Evolutionary conservation across 208 protist species (phyloP).

Genomic region (Strigomonas culicis): DNA sequence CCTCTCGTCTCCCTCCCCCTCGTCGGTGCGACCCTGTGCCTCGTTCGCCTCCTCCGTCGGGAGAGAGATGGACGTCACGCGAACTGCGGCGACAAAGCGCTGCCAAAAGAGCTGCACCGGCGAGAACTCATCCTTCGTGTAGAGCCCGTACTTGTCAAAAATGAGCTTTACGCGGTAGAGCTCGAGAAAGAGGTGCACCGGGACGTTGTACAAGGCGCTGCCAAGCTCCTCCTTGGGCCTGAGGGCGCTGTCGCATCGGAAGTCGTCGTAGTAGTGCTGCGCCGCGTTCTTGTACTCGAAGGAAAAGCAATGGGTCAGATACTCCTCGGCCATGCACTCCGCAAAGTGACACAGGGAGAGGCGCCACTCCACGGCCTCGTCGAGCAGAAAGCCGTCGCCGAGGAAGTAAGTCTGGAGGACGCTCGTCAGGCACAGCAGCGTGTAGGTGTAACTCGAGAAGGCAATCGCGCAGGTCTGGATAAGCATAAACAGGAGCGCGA

Average conservation of each 20-base stretch:
- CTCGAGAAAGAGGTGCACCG: not conserved
- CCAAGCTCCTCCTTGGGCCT: not conserved
- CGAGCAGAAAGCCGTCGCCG: not conserved
- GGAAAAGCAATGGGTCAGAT: not conserved
- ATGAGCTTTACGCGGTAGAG: not conserved
- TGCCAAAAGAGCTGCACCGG: not conserved
- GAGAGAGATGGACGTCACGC: not conserved
- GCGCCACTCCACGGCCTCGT: not conserved
- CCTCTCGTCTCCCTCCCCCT: slow-evolving; percentile 19
- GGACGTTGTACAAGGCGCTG: not conserved
- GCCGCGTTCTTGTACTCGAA: not conserved
- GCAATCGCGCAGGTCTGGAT: not conserved
- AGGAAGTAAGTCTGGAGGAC: not conserved
- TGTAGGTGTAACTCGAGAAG: not conserved
- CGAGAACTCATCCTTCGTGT: not conserved
- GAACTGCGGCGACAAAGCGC: not conserved
- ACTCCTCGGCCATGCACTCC: not conserved
- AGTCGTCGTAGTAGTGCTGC: not conserved
- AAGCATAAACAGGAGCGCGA: not conserved
- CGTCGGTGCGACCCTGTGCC: too few relatives aligned
- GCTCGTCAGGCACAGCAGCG: not conserved
- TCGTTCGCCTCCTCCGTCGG: not conserved
- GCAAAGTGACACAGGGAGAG: not conserved
- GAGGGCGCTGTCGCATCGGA: not conserved
- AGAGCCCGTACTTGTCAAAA: not conserved